These are phyloP conservation scores for Fusarium longipes DNA, from an alignment of 2,329 filamentous ascomycete species.

Conservation along the genomic window DNA sequence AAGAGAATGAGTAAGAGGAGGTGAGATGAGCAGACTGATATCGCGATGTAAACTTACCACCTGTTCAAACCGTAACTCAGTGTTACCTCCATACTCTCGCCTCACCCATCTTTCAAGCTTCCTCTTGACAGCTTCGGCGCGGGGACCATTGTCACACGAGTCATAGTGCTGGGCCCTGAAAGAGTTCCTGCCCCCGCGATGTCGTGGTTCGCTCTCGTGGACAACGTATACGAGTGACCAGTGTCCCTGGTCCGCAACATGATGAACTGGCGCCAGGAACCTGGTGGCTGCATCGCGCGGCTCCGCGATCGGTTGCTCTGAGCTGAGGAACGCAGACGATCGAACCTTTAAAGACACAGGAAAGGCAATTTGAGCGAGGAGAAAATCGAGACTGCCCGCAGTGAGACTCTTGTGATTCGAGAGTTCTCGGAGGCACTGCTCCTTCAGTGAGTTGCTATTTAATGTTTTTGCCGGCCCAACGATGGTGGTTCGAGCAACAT, in stretches of 20 bases:
- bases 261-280: background rate
- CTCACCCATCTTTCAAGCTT: background rate
- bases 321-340: background rate
- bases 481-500: background rate
- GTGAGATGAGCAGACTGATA: no score
- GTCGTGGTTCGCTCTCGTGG: no score
- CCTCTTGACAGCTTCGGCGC: background rate
- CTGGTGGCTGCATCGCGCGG: background rate
- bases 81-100: accelerated
- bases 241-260: background rate
- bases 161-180: background rate
- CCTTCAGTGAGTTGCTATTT: background rate
- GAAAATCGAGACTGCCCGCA: background rate
- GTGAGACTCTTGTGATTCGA: background rate
- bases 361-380: background rate
- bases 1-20: background rate
- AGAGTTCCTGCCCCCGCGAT: background rate
- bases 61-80: background rate
- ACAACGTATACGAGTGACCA: background rate
- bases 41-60: background rate
- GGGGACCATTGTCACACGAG: accelerated
- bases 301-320: background rate
- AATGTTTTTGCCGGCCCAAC: no score
- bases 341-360: background rate
- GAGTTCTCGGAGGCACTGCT: background rate